Percentiles rank a stretch among this genome's conserved stretches.
phyloP scores from a whole-genome alignment of 441 rosid species.

The Corymbia citriodora region DNA sequence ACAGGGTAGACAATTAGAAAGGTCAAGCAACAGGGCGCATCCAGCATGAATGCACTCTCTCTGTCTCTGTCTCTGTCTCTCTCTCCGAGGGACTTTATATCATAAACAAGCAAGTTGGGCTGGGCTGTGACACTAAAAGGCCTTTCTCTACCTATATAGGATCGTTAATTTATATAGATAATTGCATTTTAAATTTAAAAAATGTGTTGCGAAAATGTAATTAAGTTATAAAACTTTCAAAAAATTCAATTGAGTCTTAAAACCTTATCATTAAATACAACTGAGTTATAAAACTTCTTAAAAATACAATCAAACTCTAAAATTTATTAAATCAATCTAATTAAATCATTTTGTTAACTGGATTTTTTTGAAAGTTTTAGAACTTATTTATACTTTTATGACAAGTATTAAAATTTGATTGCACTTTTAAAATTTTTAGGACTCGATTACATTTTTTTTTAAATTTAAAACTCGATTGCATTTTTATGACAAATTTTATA shows the following conservation, averaged over 20 bases:
- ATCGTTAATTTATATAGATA: not conserved
- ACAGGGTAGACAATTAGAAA: not conserved
- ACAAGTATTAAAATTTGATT: not conserved
- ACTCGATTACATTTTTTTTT: too few species aligned
- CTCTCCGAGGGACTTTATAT: not conserved
- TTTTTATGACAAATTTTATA: rapidly evolving
- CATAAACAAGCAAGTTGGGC: not conserved
- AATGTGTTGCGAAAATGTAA: rapidly evolving
- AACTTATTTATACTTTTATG: rapidly evolving
- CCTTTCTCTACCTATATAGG: not conserved
- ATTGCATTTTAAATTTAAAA: too few species aligned
- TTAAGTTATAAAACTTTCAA: too few species aligned
- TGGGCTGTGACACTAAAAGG: not conserved
- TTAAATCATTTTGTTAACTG: rapidly evolving
- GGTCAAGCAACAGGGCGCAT: not conserved
- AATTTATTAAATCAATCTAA: too few species aligned
- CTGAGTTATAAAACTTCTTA: rapidly evolving
- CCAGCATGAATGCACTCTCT: not conserved
- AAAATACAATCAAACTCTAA: not conserved
- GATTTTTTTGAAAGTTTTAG: rapidly evolving
- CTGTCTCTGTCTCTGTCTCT: not conserved
- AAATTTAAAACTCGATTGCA: rapidly evolving
- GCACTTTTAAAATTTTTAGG: too few species aligned
- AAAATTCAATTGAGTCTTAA: rapidly evolving
- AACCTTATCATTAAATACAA: rapidly evolving